Evolutionary conservation across 2,329 filamentous ascomycete species (phyloP).

Genomic region (Aureobasidium sp.): DNA sequence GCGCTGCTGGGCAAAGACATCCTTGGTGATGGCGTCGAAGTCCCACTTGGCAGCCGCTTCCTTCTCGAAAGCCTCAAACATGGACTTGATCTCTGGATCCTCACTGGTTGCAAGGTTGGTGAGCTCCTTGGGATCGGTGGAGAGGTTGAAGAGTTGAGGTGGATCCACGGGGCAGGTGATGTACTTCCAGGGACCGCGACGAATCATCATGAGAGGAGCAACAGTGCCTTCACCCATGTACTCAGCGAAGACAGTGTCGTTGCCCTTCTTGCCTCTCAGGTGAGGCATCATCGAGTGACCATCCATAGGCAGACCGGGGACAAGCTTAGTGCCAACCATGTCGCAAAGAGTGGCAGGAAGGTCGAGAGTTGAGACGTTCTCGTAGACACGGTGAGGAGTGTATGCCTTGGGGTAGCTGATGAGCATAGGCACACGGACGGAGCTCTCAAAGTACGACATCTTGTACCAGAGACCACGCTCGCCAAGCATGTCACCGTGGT

Average conservation of each 20-base stretch:
- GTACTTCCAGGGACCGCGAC: slow-evolving; percentile 83
- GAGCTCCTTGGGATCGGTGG: slow-evolving; percentile 66
- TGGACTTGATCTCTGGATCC: slow-evolving; percentile 29
- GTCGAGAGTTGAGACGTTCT: slow-evolving; percentile 88
- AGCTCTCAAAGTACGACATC: slow-evolving; percentile 94
- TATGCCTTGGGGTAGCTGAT: slow-evolving; percentile 73
- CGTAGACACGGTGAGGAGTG: slow-evolving; percentile 61
- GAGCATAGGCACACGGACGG: slow-evolving; percentile 79
- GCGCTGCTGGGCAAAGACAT: slow-evolving; percentile 70
- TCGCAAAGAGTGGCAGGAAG: slow-evolving; percentile 83
- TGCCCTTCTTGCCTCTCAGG: slow-evolving; percentile 55
- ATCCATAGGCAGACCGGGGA: slow-evolving; percentile 71
- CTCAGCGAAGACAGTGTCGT: slow-evolving; percentile 87
- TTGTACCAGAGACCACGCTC: slow-evolving; percentile 94
- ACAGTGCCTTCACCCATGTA: slow-evolving; percentile 92
- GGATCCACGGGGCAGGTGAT: slow-evolving; percentile 77
- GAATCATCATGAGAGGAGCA: slow-evolving; percentile 88
- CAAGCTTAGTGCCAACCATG: slow-evolving; percentile 62
- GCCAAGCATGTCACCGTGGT: slow-evolving; percentile 93
- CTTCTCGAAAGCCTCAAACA: slow-evolving; percentile 54
- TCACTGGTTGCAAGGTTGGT: slow-evolving; percentile 52
- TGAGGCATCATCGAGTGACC: slow-evolving; percentile 75
- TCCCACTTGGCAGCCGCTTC: slow-evolving; percentile 75
- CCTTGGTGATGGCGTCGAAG: slow-evolving; percentile 63
- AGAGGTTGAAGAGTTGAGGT: slow-evolving; percentile 75